A percentile compares a stretch with the other conserved stretches of the same genome.
Conservation (phyloP, 345 rosid species). For the Atalantia buxifolia region DNA sequence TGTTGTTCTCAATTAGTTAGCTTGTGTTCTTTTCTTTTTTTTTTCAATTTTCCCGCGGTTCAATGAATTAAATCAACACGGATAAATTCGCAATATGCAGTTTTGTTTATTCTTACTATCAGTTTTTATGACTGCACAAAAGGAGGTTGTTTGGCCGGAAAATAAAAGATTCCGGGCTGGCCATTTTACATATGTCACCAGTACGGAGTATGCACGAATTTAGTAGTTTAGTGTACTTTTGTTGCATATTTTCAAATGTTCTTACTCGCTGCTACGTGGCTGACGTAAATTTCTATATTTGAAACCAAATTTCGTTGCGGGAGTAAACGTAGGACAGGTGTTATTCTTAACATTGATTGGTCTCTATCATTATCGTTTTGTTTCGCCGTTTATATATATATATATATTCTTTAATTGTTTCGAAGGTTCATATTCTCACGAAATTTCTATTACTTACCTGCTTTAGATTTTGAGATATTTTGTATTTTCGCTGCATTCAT, state of each 20-base stretch:
- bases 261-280: neutral
- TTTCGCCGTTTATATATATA: neutral
- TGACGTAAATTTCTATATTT: neutral
- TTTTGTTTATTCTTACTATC: neutral
- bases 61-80: constrained; percentile 6
- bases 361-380: neutral
- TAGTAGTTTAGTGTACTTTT: neutral
- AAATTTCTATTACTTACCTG: neutral
- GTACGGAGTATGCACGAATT: neutral
- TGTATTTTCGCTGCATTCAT: neutral
- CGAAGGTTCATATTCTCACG: neutral
- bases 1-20: constrained; percentile 26
- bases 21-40: neutral
- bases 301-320: neutral
- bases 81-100: neutral
- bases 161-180: neutral
- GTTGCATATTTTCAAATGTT: neutral
- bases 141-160: neutral
- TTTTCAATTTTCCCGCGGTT: neutral
- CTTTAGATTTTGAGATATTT: neutral
- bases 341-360: neutral
- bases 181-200: neutral
- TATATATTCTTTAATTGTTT: neutral
- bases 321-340: constrained; percentile 1
- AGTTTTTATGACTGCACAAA: neutral